Evolutionary conservation across 2,329 filamentous ascomycete species (phyloP), one percentile per base, ranked within the genome.

Genomic region (Nothophaeocryptopus gaeumannii): DNA sequence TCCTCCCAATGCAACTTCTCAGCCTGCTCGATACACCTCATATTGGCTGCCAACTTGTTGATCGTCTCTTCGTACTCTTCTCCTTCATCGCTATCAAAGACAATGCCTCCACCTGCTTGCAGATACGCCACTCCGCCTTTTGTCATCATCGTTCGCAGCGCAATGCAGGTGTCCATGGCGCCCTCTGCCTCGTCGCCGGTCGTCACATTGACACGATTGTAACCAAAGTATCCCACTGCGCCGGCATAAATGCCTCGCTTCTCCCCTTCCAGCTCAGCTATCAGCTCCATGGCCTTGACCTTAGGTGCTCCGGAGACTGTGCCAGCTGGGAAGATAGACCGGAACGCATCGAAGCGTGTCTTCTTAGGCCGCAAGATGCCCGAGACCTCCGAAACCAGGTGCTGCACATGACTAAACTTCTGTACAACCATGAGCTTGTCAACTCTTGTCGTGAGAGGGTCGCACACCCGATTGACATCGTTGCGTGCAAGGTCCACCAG

Each of bases 21-120:
- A 2, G 91, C 92, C 44, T 84, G 82, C 51, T 84, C 85, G 68
- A 97, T 91, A 71, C 89, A 93, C 60, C 86, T 81, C 76, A 95
- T 89, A 69, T 95, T 95, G 38, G 89, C 88, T 20, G 87, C 84
- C 40, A 96, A 76, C 78, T 99, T 99, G 76, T 99, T 97, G 74
- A 93, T 89, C 58, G 95, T 96, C 80, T 97, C 89, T 71, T 92
- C 82, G 78, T 91, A 96, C 71, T 97, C 93, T 58, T 96, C 89
- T 63, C 87, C 86, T 31, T 80, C 86, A 66, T 95, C 91, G 35
- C 88, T 95, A 71, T 97, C 93, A 65, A 92, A 96, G 37, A 96
- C 91, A 63, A 96, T 96, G 29, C 91, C 91, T 32, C 91, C 91
- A 11, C 87, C 83, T 34, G 84, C 83, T 69, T 99, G 46, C 56